phyloP scores from a whole-genome alignment of 257 asterid genomes.

The Solanum bulbocastanum region DNA sequence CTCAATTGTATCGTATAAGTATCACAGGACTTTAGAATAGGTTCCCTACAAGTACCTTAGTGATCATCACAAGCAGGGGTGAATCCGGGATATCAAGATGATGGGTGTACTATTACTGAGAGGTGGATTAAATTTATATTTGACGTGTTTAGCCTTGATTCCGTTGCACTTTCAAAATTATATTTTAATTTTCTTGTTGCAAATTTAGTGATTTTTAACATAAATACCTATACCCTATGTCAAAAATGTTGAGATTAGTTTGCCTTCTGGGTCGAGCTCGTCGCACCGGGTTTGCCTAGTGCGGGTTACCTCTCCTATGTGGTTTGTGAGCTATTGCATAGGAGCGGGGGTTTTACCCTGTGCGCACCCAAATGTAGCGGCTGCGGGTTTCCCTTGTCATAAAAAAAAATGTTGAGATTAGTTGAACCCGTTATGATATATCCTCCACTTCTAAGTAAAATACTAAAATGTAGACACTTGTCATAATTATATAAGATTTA shows the following conservation, averaged over 20 bases:
- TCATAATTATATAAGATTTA: not conserved
- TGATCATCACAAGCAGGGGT: not conserved
- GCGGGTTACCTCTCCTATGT: too few species aligned
- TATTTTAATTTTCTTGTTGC: not conserved
- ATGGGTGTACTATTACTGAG: not conserved
- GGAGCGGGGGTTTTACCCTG: too few species aligned
- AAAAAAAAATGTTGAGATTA: not conserved
- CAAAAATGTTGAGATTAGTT: not conserved
- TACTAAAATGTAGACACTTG: not conserved
- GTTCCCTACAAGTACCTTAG: not conserved
- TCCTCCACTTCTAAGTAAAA: not conserved
- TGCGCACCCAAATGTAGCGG: too few species aligned
- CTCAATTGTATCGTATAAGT: not conserved
- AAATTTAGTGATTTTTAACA: not conserved
- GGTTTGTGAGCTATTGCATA: too few species aligned
- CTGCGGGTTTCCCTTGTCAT: too few species aligned
- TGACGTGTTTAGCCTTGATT: not conserved
- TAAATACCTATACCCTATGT: not conserved
- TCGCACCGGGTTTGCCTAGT: too few species aligned
- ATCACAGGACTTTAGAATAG: not conserved
- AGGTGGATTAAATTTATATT: not conserved
- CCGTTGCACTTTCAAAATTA: not conserved
- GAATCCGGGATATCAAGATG: not conserved
- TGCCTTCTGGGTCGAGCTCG: too few species aligned
- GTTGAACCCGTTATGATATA: not conserved